These are phyloP conservation scores for Eragrostis nindensis DNA, from an alignment of 176 grass and related monocot genomes.

Conservation along the genomic window DNA sequence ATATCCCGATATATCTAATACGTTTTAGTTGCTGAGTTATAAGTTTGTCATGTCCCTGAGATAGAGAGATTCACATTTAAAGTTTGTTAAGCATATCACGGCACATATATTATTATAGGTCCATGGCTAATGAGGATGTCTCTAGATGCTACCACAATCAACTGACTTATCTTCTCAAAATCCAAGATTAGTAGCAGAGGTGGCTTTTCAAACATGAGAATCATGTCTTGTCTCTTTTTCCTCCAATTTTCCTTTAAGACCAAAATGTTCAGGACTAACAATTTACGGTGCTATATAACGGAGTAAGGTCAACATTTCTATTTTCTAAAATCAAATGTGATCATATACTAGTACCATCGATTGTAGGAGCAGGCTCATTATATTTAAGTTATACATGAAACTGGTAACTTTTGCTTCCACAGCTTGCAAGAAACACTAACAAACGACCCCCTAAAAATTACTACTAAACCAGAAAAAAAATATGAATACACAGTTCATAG, in stretches of 20 bases:
- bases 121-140: neutral
- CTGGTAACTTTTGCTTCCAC: neutral
- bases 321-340: conserved; percentile 18
- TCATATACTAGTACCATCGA: neutral
- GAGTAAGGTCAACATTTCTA: neutral
- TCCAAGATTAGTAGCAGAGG: neutral
- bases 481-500: neutral
- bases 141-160: neutral
- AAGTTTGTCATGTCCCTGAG: neutral
- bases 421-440: too few species aligned
- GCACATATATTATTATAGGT: neutral
- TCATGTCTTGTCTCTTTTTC: neutral
- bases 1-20: neutral
- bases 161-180: too few species aligned
- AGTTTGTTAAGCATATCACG: neutral
- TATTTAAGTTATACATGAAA: neutral
- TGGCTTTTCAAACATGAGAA: neutral
- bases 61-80: neutral
- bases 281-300: neutral
- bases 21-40: too few species aligned
- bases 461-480: conserved; percentile 27
- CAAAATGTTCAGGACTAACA: neutral
- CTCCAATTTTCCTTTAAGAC: neutral
- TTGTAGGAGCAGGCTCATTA: neutral
- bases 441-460: neutral